Base-by-base conservation (phyloP, 225 moss, liverwort and hornwort species). In the Ulota crispa region DNA sequence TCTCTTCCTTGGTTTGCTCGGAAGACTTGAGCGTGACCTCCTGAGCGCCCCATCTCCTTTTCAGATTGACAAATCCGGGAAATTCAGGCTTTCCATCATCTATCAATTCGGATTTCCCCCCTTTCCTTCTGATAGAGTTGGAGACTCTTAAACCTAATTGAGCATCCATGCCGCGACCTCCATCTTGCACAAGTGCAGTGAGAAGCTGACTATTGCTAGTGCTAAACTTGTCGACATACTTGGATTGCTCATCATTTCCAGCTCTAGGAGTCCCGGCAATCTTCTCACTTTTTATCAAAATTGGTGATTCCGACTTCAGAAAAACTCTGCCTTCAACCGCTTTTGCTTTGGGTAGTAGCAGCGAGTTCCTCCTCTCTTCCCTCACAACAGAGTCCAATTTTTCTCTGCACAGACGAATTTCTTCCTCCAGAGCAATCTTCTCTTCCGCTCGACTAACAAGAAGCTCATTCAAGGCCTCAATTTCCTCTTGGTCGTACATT, bases 1-100 rank as follows among this genome's bases (percentile, higher is more conserved):
- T 88, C 70, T 94, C 92, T 32, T 88, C 87, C 81, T 86, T 89
- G 9, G 76, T 84, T 72, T 82, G 83, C 82, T 86, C 88, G 84
- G 88, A 82, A 37, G 82, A 78, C 31, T 85, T 83, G 32, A 83
- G 56, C 12, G 81, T 30, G 31, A 85, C 85, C 37, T 85, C 82
- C 63, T 80, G 79, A 71, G 78, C 32, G n/a, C 83, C 78, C 86
- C 86, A 88, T 70, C 83, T 83, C 83, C 86, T 86, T 71, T 81
- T 88, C 66, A 91, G n/a, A 52, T 78, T 87, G 43, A 75, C 54
- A 71, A 80, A 88, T 27, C 82, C 83, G 2, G 78, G 80, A 68
- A 85, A 82, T 65, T 87, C 86, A 72, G 83, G 70, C 64, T 83
- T 88, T 54, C 55, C 84, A 6, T 78, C 78, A 45, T 87, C 62